Evolutionary conservation across 495 filamentous ascomycete genomes (phyloP).

Genomic region (Bryoglossum gracile): DNA sequence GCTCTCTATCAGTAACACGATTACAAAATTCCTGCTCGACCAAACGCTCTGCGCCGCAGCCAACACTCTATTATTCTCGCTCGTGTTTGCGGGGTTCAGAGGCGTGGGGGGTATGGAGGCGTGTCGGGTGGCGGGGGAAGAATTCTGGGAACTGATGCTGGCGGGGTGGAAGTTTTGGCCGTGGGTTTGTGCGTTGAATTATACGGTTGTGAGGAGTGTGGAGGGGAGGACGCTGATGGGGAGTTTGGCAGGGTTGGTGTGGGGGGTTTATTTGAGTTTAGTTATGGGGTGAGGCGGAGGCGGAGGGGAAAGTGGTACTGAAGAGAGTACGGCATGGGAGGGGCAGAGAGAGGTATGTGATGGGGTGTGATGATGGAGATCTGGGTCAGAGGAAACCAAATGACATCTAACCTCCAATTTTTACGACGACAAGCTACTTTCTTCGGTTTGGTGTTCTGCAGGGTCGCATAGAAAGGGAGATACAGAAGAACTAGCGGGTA

Average conservation of each 20-base stretch:
- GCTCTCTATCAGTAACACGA: slow-evolving; percentile 63
- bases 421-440: too few relatives aligned
- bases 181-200: slow-evolving; percentile 70
- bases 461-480: too few relatives aligned
- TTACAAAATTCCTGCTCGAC: slow-evolving; percentile 75
- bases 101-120: slow-evolving; percentile 15
- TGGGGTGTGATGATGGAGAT: neutral
- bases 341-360: neutral
- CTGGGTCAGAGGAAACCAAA: too few relatives aligned
- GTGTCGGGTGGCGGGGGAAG: slow-evolving; percentile 32
- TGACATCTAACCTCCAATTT: too few relatives aligned
- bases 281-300: neutral
- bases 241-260: slow-evolving; percentile 70
- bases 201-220: slow-evolving; percentile 65
- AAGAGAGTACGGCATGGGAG: too few relatives aligned
- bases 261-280: slow-evolving; percentile 83
- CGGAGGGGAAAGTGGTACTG: neutral
- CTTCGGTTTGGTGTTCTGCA: too few relatives aligned
- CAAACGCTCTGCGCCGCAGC: slow-evolving; percentile 67
- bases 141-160: slow-evolving; percentile 62
- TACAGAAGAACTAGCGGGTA: too few relatives aligned
- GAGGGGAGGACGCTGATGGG: slow-evolving; percentile 70
- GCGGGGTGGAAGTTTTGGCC: slow-evolving; percentile 84
- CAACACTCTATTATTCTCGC: slow-evolving; percentile 70
- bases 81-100: slow-evolving; percentile 20